Evolutionary conservation across 1,139 yeast genomes (phyloP), one percentile per base, ranked within the genome.

Genomic region (Blastobotrys apis): DNA sequence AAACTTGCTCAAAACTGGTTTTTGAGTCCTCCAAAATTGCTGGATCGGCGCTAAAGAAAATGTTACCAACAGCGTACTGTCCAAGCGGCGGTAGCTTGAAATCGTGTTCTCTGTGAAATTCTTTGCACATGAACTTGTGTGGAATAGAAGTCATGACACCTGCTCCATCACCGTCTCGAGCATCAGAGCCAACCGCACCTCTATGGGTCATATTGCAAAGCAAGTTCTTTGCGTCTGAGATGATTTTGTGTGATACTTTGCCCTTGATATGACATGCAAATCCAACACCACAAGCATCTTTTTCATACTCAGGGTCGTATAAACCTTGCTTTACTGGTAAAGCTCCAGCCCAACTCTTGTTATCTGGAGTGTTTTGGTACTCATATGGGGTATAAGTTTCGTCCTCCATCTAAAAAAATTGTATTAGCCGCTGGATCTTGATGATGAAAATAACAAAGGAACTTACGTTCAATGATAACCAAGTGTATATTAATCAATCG

Each of bases 231-330:
- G 96, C 96, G 69, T 92, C 97, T 37, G 94, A 81, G 49, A 92
- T 92, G 55, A 90, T 88, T 65, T 90, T 88, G 72, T 92, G 98
- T 42, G 95, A 84, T 15, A 81, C 78, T 33, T 72, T 64, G 49
- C 97, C 97, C 66, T 88, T 86, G 69, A 90, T 84, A 70, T 90
- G 88, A 67, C 97, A 87, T 39, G 95, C 86, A 68, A 92, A 92
- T 50, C 97, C 97, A 46, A 92, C 98, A 71, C 98, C 98, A 75
- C 98, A 92, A 40, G 97, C 96, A 62, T 92, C 98, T 62, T 88
- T 87, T 66, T 92, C 98, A 55, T 75, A 78, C 50, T 85, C 94
- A 3, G 97, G 98, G 65, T 92, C 87, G 67, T 92, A 92, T 45
- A 92, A 78, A 37, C 96, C 98, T 66, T 88, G 82, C 56, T 83